Base-by-base conservation (phyloP, 441 rosid genomes). In the Geranium incanum region DNA sequence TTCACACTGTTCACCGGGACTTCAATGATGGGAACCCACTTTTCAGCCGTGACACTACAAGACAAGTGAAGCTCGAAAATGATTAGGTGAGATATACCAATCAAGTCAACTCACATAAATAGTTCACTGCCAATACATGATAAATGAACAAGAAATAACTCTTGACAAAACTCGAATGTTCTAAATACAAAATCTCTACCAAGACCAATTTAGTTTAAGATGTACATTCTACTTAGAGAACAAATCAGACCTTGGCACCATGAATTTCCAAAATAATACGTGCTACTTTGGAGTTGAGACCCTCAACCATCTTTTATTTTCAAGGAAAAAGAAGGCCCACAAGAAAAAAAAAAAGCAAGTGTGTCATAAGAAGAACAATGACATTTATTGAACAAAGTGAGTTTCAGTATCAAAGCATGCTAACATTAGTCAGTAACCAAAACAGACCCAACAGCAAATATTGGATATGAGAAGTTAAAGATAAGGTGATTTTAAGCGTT, bases 11-110 rank as follows among this genome's bases (percentile, higher is more conserved):
- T 79, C 43, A 87, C 87, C 0, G 97, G 97, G 73, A 95, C 96
- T 88, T 92, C 97, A 50, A 88, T 71, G 18, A 88, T 85, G 57
- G 97, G 99, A 76, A 95, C 92, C 99, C 99, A 95, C 83, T 89
- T 92, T 84, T 95, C 99, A 13, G 96, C 97, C 45, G 97, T 92
- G 79, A 95, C 99, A 76, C 99, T 92, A 81, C 69, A 80, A 76
- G 6, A 66, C 68, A 77, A 77, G 36, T 4, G 67, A 63, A 63
- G 48, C 74, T 70, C 5, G 16, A 50, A 71, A 66, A 71, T 64
- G 45, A 74, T 70, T 62, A 23, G 43, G 37, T 36, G 71, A 38
- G 21, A 59, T 36, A 74, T 6, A 37, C 0, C 6, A 45, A 36
- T 63, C 1, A 45, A 74, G 70, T 41, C 9, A 72, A 66, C 67